These are phyloP conservation scores for Cyanidioschyzon merolae DNA, from an alignment of 23 red algal genomes.

Conservation along the genomic window DNA sequence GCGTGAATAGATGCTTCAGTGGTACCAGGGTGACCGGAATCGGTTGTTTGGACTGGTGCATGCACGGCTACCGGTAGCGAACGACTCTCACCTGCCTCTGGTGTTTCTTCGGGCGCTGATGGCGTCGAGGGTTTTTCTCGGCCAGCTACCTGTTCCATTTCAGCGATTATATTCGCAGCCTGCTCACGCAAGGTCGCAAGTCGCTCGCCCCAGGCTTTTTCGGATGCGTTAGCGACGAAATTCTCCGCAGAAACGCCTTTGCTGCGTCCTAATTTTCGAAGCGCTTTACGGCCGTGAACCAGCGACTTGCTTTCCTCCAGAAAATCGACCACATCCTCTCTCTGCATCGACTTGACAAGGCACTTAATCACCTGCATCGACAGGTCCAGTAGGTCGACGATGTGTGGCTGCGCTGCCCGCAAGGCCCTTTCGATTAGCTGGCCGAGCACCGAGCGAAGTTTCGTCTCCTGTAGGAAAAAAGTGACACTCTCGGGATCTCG, in stretches of 20 bases:
- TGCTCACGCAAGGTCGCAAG: not conserved
- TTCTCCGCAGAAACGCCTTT: no score
- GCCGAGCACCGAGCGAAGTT: not conserved
- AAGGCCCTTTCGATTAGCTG: not conserved
- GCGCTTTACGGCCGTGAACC: not conserved
- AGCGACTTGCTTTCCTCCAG: constrained; percentile 7
- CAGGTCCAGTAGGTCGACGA: not conserved
- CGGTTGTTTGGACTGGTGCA: no score
- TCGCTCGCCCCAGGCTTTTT: not conserved
- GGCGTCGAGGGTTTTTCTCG: not conserved
- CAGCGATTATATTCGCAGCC: not conserved
- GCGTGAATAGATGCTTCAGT: no score
- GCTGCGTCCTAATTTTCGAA: not conserved
- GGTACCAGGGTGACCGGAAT: no score
- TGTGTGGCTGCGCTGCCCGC: not conserved
- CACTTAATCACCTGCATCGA: not conserved
- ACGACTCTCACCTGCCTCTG: no score
- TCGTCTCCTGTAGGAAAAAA: not conserved
- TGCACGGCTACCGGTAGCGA: no score
- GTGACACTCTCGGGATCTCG: not conserved
- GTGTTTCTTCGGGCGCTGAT: no score
- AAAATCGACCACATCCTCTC: constrained; percentile 1
- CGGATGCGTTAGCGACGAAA: no score
- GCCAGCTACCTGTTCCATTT: not conserved
- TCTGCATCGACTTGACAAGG: not conserved